Conservation (phyloP, 805 yeast genomes). For the Myxozyma nipponensis region DNA sequence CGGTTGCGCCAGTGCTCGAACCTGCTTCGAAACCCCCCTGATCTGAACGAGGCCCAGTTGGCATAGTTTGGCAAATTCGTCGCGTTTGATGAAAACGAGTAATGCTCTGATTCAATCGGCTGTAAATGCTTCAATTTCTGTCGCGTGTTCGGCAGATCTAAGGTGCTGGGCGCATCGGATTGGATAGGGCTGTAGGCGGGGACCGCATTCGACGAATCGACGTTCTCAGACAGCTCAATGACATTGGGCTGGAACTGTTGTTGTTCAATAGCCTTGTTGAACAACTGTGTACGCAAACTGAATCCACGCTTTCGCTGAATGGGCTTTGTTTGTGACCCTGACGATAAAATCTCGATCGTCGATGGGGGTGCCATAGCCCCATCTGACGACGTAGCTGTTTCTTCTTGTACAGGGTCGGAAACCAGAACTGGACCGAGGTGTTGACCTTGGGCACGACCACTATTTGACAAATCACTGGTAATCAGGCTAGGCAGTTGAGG, state of each 20-base stretch:
- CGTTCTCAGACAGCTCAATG: conserved; percentile 36
- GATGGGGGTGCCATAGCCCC: background rate
- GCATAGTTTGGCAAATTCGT: conserved; percentile 30
- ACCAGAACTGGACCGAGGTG: too few species aligned
- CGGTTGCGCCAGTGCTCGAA: conserved; percentile 5
- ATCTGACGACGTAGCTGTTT: too few species aligned
- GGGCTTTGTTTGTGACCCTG: too few species aligned
- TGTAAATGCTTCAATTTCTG: conserved; percentile 4
- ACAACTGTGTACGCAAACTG: conserved; percentile 61
- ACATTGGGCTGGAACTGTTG: conserved; percentile 29
- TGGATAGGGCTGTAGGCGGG: conserved; percentile 23
- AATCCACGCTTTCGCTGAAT: conserved; percentile 49
- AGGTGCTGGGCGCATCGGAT: conserved; percentile 6
- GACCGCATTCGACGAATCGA: conserved; percentile 32
- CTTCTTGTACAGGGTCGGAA: too few species aligned
- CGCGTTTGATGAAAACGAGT: background rate
- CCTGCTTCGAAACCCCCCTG: conserved; percentile 11
- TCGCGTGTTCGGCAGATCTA: conserved; percentile 9
- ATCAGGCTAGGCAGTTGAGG: too few species aligned
- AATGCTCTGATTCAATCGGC: background rate
- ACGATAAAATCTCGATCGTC: too few species aligned
- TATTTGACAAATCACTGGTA: too few species aligned
- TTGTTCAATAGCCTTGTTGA: conserved; percentile 41
- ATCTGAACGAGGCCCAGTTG: conserved; percentile 29
- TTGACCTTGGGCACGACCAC: too few species aligned